Conservation (phyloP, 768 basidiomycete species). For the Lentinus tigrinus region DNA sequence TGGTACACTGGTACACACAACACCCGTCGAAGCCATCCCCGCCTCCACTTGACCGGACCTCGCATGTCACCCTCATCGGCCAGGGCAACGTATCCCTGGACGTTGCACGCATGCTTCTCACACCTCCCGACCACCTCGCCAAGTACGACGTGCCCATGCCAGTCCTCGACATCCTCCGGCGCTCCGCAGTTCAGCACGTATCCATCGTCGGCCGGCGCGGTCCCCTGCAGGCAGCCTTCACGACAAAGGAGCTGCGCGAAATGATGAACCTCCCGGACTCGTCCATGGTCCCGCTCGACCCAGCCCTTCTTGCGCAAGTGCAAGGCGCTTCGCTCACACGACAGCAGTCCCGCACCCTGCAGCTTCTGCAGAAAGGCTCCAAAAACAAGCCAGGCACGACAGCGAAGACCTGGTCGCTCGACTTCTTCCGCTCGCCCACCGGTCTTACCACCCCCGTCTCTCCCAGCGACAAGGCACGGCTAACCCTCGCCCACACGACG, state of each 20-base stretch:
- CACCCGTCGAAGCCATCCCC: conserved; percentile 69
- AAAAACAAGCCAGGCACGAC: conserved; percentile 49
- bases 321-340: conserved; percentile 41
- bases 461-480: conserved; percentile 30
- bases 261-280: conserved; percentile 63
- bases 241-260: conserved; percentile 91
- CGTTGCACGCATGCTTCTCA: conserved; percentile 86
- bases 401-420: conserved; percentile 72
- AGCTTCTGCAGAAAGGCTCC: conserved; percentile 67
- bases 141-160: conserved; percentile 76
- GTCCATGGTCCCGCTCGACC: conserved; percentile 62
- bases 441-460: conserved; percentile 36
- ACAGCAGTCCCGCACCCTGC: conserved; percentile 64
- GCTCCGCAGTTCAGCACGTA: conserved; percentile 69
- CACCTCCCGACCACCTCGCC: conserved; percentile 57
- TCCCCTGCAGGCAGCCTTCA: conserved; percentile 86
- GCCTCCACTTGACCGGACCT: conserved; percentile 60
- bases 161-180: conserved; percentile 66
- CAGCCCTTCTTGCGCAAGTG: conserved; percentile 40
- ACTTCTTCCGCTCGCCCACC: conserved; percentile 77
- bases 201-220: conserved; percentile 85
- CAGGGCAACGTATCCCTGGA: conserved; percentile 96
- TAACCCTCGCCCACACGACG: conserved; percentile 61
- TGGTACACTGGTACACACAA: conserved; percentile 97
- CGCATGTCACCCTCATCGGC: conserved; percentile 83